Percentiles rank a stretch among this genome's conserved stretches.
Conservation (phyloP, 2,329 filamentous ascomycete genomes). For the Monosporascus sp. region DNA sequence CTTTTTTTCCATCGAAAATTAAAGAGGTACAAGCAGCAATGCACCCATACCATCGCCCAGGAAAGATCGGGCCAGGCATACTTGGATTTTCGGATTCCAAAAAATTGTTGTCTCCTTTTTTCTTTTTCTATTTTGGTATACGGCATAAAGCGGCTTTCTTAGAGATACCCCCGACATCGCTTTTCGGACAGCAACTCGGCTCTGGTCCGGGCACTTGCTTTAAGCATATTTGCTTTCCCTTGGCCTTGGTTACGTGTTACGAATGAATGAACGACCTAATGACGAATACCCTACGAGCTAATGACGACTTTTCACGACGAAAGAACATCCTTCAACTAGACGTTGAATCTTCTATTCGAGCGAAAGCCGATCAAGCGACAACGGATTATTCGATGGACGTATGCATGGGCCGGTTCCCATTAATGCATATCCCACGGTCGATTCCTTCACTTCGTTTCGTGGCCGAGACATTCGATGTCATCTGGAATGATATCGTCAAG, state of each 20-base stretch:
- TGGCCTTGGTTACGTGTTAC: slow-evolving; percentile 36
- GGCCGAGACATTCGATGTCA: slow-evolving; percentile 15
- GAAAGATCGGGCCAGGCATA: slow-evolving; percentile 41
- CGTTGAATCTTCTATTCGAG: slow-evolving; percentile 23
- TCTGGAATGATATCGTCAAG: slow-evolving; percentile 22
- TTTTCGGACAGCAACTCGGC: slow-evolving; percentile 16
- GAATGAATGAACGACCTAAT: slow-evolving; percentile 34
- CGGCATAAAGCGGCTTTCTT: slow-evolving; percentile 38
- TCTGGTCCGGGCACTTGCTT: slow-evolving; percentile 30
- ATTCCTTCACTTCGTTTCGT: slow-evolving; percentile 19
- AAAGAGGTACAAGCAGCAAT: slow-evolving; percentile 62
- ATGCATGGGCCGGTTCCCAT: slow-evolving; percentile 20
- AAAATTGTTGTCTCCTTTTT: slow-evolving; percentile 23
- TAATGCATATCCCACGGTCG: slow-evolving; percentile 18
- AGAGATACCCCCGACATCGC: slow-evolving; percentile 31
- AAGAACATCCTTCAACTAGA: slow-evolving; percentile 27
- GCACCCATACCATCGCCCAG: slow-evolving; percentile 44
- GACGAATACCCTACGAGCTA: slow-evolving; percentile 25
- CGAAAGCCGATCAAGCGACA: slow-evolving; percentile 19
- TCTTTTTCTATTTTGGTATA: slow-evolving; percentile 25
- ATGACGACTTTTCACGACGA: slow-evolving; percentile 39
- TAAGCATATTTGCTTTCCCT: slow-evolving; percentile 28
- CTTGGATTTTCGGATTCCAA: slow-evolving; percentile 31
- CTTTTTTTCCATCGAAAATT: slow-evolving; percentile 31
- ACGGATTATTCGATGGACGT: slow-evolving; percentile 19